These are phyloP conservation scores for Paramecium bursaria DNA, from an alignment of 73 alveolate species.

Conservation along the genomic window DNA sequence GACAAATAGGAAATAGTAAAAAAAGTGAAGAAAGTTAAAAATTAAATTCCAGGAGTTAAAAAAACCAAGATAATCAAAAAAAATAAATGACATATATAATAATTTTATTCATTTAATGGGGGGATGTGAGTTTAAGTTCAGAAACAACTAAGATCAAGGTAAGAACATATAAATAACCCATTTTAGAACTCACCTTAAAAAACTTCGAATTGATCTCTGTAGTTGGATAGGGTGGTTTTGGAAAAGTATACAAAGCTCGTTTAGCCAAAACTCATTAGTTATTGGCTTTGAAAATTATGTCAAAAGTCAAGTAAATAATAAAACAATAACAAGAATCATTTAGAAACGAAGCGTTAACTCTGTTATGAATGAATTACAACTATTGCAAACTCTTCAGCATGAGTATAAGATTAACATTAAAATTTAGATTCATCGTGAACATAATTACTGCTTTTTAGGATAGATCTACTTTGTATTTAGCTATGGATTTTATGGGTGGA, in stretches of 20 bases:
- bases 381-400: slow-evolving; percentile 78
- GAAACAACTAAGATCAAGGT: neutral
- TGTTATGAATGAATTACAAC: slow-evolving; percentile 83
- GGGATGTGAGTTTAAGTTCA: neutral
- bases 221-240: slow-evolving; percentile 74
- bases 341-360: slow-evolving; percentile 87
- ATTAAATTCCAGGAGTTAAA: no score
- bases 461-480: slow-evolving; percentile 83
- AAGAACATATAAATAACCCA: no score
- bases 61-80: no score
- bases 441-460: slow-evolving; percentile 95
- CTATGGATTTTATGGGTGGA: slow-evolving; percentile 93
- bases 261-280: slow-evolving; percentile 70
- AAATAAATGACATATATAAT: no score
- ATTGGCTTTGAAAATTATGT: slow-evolving; percentile 70
- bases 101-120: no score
- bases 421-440: slow-evolving; percentile 78
- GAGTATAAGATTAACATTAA: slow-evolving; percentile 50
- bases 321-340: slow-evolving; percentile 66
- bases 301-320: slow-evolving; percentile 60
- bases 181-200: neutral
- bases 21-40: no score
- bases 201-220: slow-evolving; percentile 43
- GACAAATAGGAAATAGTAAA: no score
- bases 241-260: slow-evolving; percentile 77